Evolutionary conservation across 768 basidiomycete genomes (phyloP).

Genomic region (Rhizopogon sp.): DNA sequence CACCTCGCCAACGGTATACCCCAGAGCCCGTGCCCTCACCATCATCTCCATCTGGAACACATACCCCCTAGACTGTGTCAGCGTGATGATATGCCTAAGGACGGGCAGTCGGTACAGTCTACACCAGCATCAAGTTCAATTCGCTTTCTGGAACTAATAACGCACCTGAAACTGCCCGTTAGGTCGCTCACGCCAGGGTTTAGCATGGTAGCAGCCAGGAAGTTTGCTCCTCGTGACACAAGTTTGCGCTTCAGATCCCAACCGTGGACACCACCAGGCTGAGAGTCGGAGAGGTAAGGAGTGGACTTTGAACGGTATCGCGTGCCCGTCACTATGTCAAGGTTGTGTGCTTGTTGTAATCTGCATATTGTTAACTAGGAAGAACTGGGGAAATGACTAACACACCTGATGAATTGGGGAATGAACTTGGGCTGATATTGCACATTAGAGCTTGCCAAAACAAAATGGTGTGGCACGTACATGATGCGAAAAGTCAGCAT

Average conservation of each 20-base stretch:
- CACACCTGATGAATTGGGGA: constrained; percentile 82
- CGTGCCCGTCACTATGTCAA: constrained; percentile 92
- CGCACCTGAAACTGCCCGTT: constrained; percentile 85
- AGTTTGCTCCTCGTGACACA: constrained; percentile 86
- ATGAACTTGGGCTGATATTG: constrained; percentile 84
- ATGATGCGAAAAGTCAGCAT: constrained; percentile 94
- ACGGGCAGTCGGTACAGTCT: constrained; percentile 77
- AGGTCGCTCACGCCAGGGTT: constrained; percentile 85
- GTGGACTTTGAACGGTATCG: constrained; percentile 68
- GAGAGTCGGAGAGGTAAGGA: constrained; percentile 51
- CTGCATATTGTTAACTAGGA: constrained; percentile 29
- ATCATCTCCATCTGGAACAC: constrained; percentile 99
- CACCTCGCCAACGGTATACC: constrained; percentile 84
- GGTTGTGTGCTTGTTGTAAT: constrained; percentile 77
- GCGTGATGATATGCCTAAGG: constrained; percentile 76
- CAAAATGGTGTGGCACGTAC: constrained; percentile 38
- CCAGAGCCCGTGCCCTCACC: constrained; percentile 79
- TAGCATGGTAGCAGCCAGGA: constrained; percentile 80
- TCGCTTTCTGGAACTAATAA: constrained; percentile 2
- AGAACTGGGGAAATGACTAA: background rate
- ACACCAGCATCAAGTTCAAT: constrained; percentile 1
- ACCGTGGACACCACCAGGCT: constrained; percentile 83
- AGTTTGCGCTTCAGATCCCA: constrained; percentile 91
- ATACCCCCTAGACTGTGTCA: constrained; percentile 84
- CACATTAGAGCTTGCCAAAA: background rate